Conservation (phyloP, 768 basidiomycete genomes). For the Panaeolus cyanescens region DNA sequence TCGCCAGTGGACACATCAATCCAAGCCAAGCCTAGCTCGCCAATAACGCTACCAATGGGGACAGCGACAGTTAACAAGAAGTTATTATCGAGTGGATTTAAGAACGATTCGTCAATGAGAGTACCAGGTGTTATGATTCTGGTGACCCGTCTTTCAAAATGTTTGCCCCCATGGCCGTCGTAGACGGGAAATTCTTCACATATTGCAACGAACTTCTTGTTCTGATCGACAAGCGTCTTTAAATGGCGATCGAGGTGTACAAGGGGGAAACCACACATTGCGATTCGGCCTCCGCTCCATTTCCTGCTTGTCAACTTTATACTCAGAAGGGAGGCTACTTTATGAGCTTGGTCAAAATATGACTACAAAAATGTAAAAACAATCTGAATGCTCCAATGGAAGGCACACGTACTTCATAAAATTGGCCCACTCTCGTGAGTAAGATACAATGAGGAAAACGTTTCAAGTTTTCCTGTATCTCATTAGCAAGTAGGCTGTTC, state of each 20-base stretch:
- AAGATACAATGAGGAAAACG: slow-evolving; percentile 88
- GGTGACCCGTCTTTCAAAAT: slow-evolving; percentile 79
- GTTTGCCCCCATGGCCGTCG: slow-evolving; percentile 47
- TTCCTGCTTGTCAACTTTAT: slow-evolving; percentile 82
- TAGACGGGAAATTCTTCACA: slow-evolving; percentile 85
- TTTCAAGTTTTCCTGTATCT: slow-evolving; percentile 69
- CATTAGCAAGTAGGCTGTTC: slow-evolving; percentile 58
- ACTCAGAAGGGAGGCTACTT: slow-evolving; percentile 73
- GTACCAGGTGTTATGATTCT: slow-evolving; percentile 94
- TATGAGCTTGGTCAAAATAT: slow-evolving; percentile 88
- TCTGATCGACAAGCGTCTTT: slow-evolving; percentile 80
- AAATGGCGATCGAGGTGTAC: slow-evolving; percentile 84
- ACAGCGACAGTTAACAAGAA: slow-evolving; percentile 74
- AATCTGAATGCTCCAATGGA: background rate
- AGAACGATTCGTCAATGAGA: slow-evolving; percentile 87
- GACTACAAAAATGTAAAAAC: slow-evolving; percentile 51
- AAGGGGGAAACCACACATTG: slow-evolving; percentile 93
- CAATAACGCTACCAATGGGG: too few relatives aligned
- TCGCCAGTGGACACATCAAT: slow-evolving; percentile 95
- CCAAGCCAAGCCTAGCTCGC: slow-evolving; percentile 78
- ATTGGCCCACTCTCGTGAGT: slow-evolving; percentile 90
- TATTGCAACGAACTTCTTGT: slow-evolving; percentile 86
- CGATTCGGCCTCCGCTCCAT: slow-evolving; percentile 68
- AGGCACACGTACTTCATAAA: slow-evolving; percentile 76
- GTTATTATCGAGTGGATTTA: slow-evolving; percentile 86